Percentiles rank a stretch among this genome's conserved stretches.
These are phyloP conservation scores for Elsinoe fawcettii DNA, from an alignment of 2,329 filamentous ascomycete genomes.

Conservation along the genomic window DNA sequence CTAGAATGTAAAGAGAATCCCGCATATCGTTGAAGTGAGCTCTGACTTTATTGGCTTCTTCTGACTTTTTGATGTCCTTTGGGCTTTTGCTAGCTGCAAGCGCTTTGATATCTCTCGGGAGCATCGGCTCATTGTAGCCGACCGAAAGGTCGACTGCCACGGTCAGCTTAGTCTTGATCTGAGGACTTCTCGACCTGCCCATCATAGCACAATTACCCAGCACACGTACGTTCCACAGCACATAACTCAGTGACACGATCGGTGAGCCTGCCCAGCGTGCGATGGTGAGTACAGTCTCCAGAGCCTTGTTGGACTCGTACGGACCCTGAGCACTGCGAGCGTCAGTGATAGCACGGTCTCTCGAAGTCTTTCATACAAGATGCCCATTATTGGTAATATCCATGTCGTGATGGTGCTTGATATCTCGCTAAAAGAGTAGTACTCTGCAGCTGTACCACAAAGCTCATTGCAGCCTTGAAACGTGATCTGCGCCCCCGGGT, in stretches of 20 bases:
- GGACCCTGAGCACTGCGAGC: conserved; percentile 30
- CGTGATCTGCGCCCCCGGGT: not conserved
- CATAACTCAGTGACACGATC: conserved; percentile 32
- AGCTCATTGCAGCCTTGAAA: not conserved
- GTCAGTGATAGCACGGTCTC: not conserved
- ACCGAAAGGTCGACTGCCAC: conserved; percentile 19
- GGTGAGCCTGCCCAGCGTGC: conserved; percentile 33
- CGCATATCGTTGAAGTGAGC: conserved; percentile 33
- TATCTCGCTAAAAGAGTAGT: conserved; percentile 16
- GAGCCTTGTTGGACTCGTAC: conserved; percentile 35
- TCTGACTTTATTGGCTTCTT: not conserved
- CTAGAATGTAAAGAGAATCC: conserved; percentile 40
- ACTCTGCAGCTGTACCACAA: not conserved
- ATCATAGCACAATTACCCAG: conserved; percentile 34
- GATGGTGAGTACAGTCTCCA: conserved; percentile 31
- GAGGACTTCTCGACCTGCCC: conserved; percentile 15
- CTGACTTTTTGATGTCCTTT: not conserved
- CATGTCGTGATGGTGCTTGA: conserved; percentile 34
- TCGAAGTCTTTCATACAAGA: conserved; percentile 22
- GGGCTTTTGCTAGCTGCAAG: too few species aligned
- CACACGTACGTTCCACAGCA: conserved; percentile 37
- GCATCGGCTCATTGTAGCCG: not conserved
- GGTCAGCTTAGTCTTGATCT: not conserved
- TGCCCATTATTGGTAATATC: conserved; percentile 34
- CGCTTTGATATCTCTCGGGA: not conserved